These are phyloP conservation scores for Cyphellophora europaea DNA, from an alignment of 2,329 filamentous ascomycete genomes.

Conservation along the genomic window DNA sequence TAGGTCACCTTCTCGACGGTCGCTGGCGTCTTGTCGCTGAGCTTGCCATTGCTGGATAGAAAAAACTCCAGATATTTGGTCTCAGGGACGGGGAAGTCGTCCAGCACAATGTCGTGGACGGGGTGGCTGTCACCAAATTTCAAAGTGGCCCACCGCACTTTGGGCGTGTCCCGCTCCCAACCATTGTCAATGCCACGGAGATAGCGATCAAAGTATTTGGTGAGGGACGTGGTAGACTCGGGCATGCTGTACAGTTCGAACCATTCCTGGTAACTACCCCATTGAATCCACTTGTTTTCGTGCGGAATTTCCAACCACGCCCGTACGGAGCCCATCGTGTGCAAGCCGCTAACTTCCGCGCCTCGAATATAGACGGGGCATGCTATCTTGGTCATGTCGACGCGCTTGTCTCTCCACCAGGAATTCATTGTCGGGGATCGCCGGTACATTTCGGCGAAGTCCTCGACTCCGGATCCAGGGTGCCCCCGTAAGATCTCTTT, in stretches of 20 bases:
- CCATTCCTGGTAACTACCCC: conserved; percentile 35
- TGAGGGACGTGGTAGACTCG: conserved; percentile 28
- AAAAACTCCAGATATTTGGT: conserved; percentile 21
- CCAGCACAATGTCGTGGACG: conserved; percentile 21
- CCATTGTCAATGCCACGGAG: conserved; percentile 34
- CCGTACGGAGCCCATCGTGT: conserved; percentile 28
- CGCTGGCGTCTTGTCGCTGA: conserved; percentile 4
- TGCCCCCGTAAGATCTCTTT: too few relatives aligned
- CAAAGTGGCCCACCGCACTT: conserved; percentile 24
- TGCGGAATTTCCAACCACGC: conserved; percentile 29
- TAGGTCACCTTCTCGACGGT: conserved; percentile 20
- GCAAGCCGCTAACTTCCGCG: conserved; percentile 25
- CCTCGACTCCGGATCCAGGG: too few relatives aligned
- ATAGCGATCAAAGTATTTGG: conserved; percentile 37
- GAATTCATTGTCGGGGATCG: conserved; percentile 23
- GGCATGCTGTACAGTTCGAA: conserved; percentile 33
- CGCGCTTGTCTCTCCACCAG: conserved; percentile 20
- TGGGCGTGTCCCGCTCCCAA: conserved; percentile 36
- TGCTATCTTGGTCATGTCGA: conserved; percentile 19
- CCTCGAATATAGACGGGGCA: conserved; percentile 27
- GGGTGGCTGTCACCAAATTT: conserved; percentile 23
- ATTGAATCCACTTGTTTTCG: conserved; percentile 36
- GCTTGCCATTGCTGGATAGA: conserved; percentile 13
- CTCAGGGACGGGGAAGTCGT: conserved; percentile 12
- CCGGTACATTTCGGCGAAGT: conserved; percentile 33